These are phyloP conservation scores for Ambrosiella beaveri DNA, from an alignment of 2,329 filamentous ascomycete genomes.

Conservation along the genomic window DNA sequence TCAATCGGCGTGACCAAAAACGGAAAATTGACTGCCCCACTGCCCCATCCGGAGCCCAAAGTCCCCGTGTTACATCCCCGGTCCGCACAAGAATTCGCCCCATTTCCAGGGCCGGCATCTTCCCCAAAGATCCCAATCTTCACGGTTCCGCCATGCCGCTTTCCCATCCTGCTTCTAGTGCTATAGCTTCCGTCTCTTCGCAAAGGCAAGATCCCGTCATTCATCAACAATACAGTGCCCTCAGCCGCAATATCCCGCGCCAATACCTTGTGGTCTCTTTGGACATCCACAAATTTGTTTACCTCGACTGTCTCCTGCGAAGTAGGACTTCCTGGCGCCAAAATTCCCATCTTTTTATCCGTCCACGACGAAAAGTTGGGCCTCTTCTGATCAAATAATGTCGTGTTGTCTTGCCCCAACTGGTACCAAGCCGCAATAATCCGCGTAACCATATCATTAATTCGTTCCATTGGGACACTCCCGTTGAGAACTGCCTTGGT, in stretches of 20 bases:
- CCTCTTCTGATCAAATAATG: constrained; percentile 53
- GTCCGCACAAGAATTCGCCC: constrained; percentile 49
- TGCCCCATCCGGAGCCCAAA: constrained; percentile 58
- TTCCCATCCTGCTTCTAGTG: constrained; percentile 14
- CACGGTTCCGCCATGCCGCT: constrained; percentile 21
- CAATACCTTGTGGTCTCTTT: constrained; percentile 31
- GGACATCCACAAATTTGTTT: constrained; percentile 52
- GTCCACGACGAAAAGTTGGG: constrained; percentile 71
- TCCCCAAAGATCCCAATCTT: constrained; percentile 35
- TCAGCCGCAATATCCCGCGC: constrained; percentile 38
- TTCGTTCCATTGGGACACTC: constrained; percentile 57
- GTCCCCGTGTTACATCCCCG: constrained; percentile 52
- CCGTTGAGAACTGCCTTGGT: constrained; percentile 65
- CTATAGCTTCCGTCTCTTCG: constrained; percentile 18
- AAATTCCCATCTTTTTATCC: constrained; percentile 31
- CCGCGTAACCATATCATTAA: constrained; percentile 79
- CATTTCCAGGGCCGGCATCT: constrained; percentile 32
- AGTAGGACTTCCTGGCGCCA: constrained; percentile 34
- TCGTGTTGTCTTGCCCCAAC: constrained; percentile 53
- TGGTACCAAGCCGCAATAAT: constrained; percentile 87
- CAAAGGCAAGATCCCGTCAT: constrained; percentile 40
- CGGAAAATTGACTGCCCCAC: constrained; percentile 48
- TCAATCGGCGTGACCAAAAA: constrained; percentile 50
- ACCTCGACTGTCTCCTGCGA: constrained; percentile 28
- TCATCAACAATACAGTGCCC: constrained; percentile 41